These are phyloP conservation scores for Trichomonascaceae sp. DNA, from an alignment of 1,139 yeast genomes.

Conservation along the genomic window DNA sequence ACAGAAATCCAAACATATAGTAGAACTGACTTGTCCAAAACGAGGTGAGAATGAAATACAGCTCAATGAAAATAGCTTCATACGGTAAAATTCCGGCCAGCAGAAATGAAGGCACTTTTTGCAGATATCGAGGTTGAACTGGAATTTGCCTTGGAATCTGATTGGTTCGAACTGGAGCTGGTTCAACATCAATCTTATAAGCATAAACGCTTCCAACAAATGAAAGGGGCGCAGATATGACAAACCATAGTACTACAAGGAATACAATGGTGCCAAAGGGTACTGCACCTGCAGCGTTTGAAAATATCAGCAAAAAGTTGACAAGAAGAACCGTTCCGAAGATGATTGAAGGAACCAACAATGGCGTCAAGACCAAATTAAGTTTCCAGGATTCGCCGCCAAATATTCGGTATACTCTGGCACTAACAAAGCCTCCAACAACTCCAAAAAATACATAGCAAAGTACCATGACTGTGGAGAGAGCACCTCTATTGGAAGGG, in stretches of 20 bases:
- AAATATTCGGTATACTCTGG: slow-evolving; percentile 77
- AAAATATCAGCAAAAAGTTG: slow-evolving; percentile 76
- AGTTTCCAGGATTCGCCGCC: slow-evolving; percentile 90
- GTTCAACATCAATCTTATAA: slow-evolving; percentile 53
- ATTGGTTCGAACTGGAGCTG: slow-evolving; percentile 72
- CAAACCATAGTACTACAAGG: slow-evolving; percentile 75
- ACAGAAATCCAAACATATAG: slow-evolving; percentile 96
- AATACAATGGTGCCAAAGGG: slow-evolving; percentile 89
- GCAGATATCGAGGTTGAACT: slow-evolving; percentile 77
- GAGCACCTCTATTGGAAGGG: slow-evolving; percentile 91
- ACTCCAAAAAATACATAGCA: slow-evolving; percentile 74
- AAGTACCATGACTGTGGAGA: slow-evolving; percentile 83
- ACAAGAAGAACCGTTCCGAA: slow-evolving; percentile 59
- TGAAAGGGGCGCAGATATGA: slow-evolving; percentile 79
- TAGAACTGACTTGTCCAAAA: slow-evolving; percentile 91
- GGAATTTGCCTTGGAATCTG: slow-evolving; percentile 97
- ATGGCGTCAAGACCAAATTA: slow-evolving; percentile 76
- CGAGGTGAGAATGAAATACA: slow-evolving; percentile 81
- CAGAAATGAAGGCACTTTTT: slow-evolving; percentile 58
- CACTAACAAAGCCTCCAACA: slow-evolving; percentile 81
- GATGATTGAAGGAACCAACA: slow-evolving; percentile 73
- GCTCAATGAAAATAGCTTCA: slow-evolving; percentile 89
- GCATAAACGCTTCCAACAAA: slow-evolving; percentile 74
- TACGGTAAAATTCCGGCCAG: slow-evolving; percentile 92
- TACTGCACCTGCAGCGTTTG: slow-evolving; percentile 86